Base-by-base conservation (phyloP, 345 rosid species). In the Pistacia atlantica region DNA sequence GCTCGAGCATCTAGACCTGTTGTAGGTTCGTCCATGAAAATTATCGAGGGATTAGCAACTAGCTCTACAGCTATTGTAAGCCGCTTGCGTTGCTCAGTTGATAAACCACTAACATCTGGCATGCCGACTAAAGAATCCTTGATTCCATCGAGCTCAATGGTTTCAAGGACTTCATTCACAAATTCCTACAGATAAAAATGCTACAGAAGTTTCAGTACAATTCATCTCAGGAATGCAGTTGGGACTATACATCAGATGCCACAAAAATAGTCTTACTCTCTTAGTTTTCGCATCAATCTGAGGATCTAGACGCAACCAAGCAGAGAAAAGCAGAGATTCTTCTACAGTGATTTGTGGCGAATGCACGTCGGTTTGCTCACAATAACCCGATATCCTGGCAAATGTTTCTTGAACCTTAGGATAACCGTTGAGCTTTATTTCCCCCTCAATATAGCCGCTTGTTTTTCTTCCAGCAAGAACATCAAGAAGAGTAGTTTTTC, bases 401-500 rank as follows among this genome's bases (percentile, higher is more conserved):
- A 81, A 87, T 52, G 88, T 77, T 28, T 81, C 76, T 59, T 85
- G 88, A 65, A 83, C 83, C 80, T 85, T 87, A 0, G 80, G 85
- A 51, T 76, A 81, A 28, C 90, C 87, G 2, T 81, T 81, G n/a
- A 87, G 67, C 75, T 69, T 82, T 25, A 87, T 83, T 51, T 87
- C 88, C n/a, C 90, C 88, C 54, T 78, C 82, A 16, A 80, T 76
- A 28, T 28, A 70, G 33, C 88, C 90, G 0, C 75, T 73, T 8
- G 86, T 85, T 79, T 87, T 85, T 74, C 88, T 81, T 38, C 90
- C 90, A 8, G 82, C 71, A 31, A 87, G 86, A 73, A 87, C 88
- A 62, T 85, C 90, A 81, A 85, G 65, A 20, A 85, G 88, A 57
- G 90, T 85, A 12, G 90, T 87, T 74, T 87, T 85, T 46, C 90